Evolutionary conservation across 163 green algal genomes (phyloP), one percentile per base, ranked within the genome.

Genomic region (Chloroidium sp.): DNA sequence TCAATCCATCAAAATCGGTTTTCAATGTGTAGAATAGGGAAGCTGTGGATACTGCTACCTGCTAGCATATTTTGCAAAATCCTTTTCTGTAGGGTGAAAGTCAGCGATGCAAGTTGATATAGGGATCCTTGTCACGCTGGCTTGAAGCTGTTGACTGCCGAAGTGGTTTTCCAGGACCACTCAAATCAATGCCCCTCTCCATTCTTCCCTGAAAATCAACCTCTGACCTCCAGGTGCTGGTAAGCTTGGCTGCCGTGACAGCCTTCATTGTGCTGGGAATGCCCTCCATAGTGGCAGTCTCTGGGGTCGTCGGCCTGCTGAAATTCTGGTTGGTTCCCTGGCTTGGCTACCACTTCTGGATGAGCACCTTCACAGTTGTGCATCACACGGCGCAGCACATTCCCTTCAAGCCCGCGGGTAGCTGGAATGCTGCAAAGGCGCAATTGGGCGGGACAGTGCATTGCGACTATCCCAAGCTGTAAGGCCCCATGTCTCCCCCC

Each of bases 281-380:
- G 72, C 93, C 93, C 0, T 64, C 88, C 57, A 84, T 99, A 59
- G 82, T 90, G 6, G 86, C 92, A 81, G 90, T 89, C 83, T 91
- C 90, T 0, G 95, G 95, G 79, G 76, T 61, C 85, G n/a, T 82
- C 76, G 58, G 95, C 90, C n/a, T 97, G 13, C 83, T 94, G 78
- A 98, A 98, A 91, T 94, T 91, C 89, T 98, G 95, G 95, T 88
- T 98, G 61, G 97, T 98, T 91, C 95, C 95, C 0, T 99, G 93
- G 93, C 85, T 99, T 81, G 95, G 95, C 69, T 99, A 98, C 91
- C 95, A 99, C 90, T 99, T 99, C 91, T 99, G 95, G 95, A 98
- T 99, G 95, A 92, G 78, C 84, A 98, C 95, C 76, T 99, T 99
- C 91, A 99, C 95, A 0, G 88, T 99, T 68, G 90, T 98, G 67